These are phyloP conservation scores for Trichoderma reesei DNA, from an alignment of 495 filamentous ascomycete genomes.

Conservation along the genomic window DNA sequence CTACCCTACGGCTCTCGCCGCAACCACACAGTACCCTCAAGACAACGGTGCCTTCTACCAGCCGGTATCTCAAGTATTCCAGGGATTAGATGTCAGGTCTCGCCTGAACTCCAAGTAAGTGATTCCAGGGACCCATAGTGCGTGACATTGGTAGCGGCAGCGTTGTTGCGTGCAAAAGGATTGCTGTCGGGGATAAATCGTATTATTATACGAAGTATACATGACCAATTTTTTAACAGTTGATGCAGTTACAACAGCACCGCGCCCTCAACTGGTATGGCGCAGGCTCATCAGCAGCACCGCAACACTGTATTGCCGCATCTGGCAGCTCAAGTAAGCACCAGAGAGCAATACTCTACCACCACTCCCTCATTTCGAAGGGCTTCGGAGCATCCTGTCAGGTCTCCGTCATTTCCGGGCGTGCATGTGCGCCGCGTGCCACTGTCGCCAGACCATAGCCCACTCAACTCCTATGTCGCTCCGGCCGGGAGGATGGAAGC, in stretches of 20 bases:
- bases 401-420: constrained; percentile 37
- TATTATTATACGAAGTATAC: not conserved
- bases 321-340: constrained; percentile 24
- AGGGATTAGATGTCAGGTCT: constrained; percentile 38
- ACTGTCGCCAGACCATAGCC: constrained; percentile 40
- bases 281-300: constrained; percentile 41
- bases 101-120: constrained; percentile 44
- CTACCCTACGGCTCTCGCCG: constrained; percentile 31
- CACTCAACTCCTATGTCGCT: constrained; percentile 29
- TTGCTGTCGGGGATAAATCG: not conserved
- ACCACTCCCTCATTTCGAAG: constrained; percentile 39
- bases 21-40: constrained; percentile 31
- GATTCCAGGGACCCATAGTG: constrained; percentile 10
- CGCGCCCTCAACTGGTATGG: constrained; percentile 42
- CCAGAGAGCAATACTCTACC: constrained; percentile 41
- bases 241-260: constrained; percentile 31
- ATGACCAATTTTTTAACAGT: not conserved
- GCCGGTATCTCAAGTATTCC: constrained; percentile 32
- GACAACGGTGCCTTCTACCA: constrained; percentile 35
- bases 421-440: constrained; percentile 37
- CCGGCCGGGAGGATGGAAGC: constrained; percentile 37
- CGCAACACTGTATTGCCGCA: constrained; percentile 21
- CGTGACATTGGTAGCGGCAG: not conserved
- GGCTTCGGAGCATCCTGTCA: constrained; percentile 35
- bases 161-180: not conserved